Base-by-base conservation (phyloP, 2,329 filamentous ascomycete species). In the Talaromyces sp. region DNA sequence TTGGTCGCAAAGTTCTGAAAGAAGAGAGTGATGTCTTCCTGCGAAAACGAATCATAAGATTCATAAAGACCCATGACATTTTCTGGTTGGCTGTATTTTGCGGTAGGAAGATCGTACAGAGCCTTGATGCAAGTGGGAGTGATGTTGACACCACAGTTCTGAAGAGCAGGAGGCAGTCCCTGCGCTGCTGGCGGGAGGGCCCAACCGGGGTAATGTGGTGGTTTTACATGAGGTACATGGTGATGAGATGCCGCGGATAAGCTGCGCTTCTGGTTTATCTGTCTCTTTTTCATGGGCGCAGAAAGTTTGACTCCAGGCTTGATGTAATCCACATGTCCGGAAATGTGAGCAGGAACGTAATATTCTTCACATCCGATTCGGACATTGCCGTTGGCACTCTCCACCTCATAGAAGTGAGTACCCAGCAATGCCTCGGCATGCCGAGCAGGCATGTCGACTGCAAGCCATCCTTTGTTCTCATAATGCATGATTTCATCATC, bases 401-500 rank as follows among this genome's bases (percentile, higher is more conserved):
- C 62, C 1, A 64, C 10, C 35, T 64, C 62, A 22, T 64, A 64
- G 22, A 59, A 64, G 13, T 31, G 22, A 4, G 62, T 59, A 33
- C 62, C 62, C 13, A 64, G 16, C 33, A 64, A 47, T 41, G 4
- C 33, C 35, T 64, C 62, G 3, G 62, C 62, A 59, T 64, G 54
- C 35, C 59, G 59, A 11, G 54, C 62, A 14, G 62, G 62, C 62
- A 64, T 58, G 43, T 64, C 54, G 35, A 64, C 43, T 27, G 62
- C 62, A 22, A 64, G 41, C 62, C 62, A 64, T 41, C 62, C 62
- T 43, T 60, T 64, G 43, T 64, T 64, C 41, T 64, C 62, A 49
- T 64, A 64, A 10, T 64, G 41, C 37, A 64, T 47, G 6, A 64
- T 52, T 7, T 59, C 56, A 31, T 31, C 33, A 19, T 52, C 19